Conservation (phyloP, 2,329 filamentous ascomycete species). For the Cordyceps sp. region DNA sequence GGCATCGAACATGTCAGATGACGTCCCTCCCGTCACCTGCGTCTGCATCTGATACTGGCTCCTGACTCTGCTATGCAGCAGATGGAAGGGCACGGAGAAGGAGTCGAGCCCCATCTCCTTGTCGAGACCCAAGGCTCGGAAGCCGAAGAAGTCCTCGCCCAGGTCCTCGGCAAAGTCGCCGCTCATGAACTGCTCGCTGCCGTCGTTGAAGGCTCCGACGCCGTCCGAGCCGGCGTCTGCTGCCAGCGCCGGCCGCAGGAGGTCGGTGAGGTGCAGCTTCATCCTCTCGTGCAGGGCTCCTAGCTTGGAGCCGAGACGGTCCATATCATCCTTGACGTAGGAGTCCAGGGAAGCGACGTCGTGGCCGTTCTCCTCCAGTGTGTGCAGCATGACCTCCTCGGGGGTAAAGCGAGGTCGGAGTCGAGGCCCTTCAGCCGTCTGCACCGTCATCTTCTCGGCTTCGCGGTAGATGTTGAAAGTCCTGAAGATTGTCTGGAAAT, state of each 20-base stretch:
- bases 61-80: slow-evolving; percentile 81
- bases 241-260: slow-evolving; percentile 74
- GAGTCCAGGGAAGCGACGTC: slow-evolving; percentile 67
- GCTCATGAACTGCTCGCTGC: slow-evolving; percentile 89
- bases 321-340: slow-evolving; percentile 89
- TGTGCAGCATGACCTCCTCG: slow-evolving; percentile 79
- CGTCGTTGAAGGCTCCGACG: slow-evolving; percentile 83
- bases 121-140: slow-evolving; percentile 85
- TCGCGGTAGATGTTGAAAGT: slow-evolving; percentile 75
- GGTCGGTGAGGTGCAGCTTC: slow-evolving; percentile 81
- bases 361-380: slow-evolving; percentile 67
- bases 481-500: slow-evolving; percentile 68
- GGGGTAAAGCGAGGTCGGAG: slow-evolving; percentile 54
- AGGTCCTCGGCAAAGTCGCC: slow-evolving; percentile 97
- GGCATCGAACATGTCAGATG: slow-evolving; percentile 46
- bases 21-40: slow-evolving; percentile 39
- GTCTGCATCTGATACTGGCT: slow-evolving; percentile 68
- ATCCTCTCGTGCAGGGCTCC: slow-evolving; percentile 81
- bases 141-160: slow-evolving; percentile 97
- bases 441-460: slow-evolving; percentile 54
- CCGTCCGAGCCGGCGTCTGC: slow-evolving; percentile 64
- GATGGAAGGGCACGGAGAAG: slow-evolving; percentile 81
- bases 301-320: slow-evolving; percentile 66
- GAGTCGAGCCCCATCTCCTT: slow-evolving; percentile 78
- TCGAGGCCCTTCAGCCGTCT: slow-evolving; percentile 22